Conservation (phyloP, 2,329 filamentous ascomycete genomes). For the Nakataea oryzae region DNA sequence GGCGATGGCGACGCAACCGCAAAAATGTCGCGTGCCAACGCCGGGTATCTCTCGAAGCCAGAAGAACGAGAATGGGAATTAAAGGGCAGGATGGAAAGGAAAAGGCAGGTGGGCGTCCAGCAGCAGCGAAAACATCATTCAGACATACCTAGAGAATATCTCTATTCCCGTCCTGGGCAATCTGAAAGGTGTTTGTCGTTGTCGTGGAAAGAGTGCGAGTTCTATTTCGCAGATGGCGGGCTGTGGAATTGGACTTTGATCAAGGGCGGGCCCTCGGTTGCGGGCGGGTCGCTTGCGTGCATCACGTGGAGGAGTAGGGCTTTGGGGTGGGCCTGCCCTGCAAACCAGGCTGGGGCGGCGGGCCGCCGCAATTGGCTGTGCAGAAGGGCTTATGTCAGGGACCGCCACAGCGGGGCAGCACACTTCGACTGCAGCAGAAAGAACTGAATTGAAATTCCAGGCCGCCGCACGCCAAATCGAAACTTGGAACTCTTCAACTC, state of each 20-base stretch:
- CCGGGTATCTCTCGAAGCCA: constrained; percentile 4
- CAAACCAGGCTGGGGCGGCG: neutral
- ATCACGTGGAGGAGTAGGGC: constrained; percentile 10
- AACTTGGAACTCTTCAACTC: neutral
- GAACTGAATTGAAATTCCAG: neutral
- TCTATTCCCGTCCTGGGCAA: constrained; percentile 16
- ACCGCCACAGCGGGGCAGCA: neutral
- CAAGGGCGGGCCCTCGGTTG: neutral
- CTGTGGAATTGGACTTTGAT: constrained; percentile 1
- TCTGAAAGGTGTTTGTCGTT: constrained; percentile 10
- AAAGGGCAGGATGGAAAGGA: neutral
- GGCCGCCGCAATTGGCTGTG: neutral
- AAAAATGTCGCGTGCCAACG: neutral
- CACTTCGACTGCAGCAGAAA: neutral
- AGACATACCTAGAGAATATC: constrained; percentile 15
- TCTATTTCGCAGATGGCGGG: neutral
- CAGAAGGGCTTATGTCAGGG: neutral
- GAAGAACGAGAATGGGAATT: neutral
- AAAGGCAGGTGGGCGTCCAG: constrained; percentile 1
- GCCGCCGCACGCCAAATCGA: neutral
- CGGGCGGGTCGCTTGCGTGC: neutral
- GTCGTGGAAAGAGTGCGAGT: constrained; percentile 4
- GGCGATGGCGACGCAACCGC: neutral
- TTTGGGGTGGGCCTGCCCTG: neutral
- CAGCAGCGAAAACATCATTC: constrained; percentile 6